Evolutionary conservation across 305 asterid genomes (phyloP).

Genomic region (Fraxinus angustifolia): DNA sequence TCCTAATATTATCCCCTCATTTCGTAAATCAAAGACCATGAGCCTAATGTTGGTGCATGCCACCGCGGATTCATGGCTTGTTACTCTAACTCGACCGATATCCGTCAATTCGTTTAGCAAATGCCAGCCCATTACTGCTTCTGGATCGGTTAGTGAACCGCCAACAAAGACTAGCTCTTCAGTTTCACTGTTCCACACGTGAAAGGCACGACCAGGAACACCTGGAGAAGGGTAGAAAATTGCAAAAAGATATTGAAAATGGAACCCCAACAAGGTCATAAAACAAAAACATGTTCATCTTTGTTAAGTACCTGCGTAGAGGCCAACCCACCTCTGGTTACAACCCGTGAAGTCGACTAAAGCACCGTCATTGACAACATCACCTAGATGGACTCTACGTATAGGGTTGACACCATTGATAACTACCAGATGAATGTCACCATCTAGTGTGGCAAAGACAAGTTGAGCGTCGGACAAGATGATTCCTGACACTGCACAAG

Average conservation of each 20-base stretch:
- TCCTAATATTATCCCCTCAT: slow-evolving; percentile 46
- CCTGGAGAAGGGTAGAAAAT: slow-evolving; percentile 32
- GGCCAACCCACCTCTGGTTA: slow-evolving; percentile 91
- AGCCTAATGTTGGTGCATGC: slow-evolving; percentile 65
- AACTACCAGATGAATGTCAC: slow-evolving; percentile 55
- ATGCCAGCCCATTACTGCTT: slow-evolving; percentile 89
- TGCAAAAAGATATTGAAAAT: background rate
- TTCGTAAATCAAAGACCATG: slow-evolving; percentile 50
- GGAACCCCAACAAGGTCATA: background rate
- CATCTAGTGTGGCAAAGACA: slow-evolving; percentile 77
- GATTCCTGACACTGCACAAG: slow-evolving; percentile 77
- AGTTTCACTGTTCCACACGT: slow-evolving; percentile 63
- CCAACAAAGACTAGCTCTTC: slow-evolving; percentile 76
- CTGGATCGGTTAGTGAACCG: slow-evolving; percentile 73
- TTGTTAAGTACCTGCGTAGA: slow-evolving; percentile 57
- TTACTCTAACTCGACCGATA: slow-evolving; percentile 59
- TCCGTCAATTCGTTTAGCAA: slow-evolving; percentile 55
- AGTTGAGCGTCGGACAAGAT: slow-evolving; percentile 45
- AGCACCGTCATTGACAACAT: slow-evolving; percentile 75
- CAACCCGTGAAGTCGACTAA: slow-evolving; percentile 77
- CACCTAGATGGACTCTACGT: slow-evolving; percentile 61
- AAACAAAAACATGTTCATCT: background rate
- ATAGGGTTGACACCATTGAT: slow-evolving; percentile 27
- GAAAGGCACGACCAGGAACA: slow-evolving; percentile 75
- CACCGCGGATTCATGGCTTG: slow-evolving; percentile 50